Percentiles rank a stretch among this genome's conserved stretches.
Evolutionary conservation across 139 green algal species (phyloP).

Genomic region (Zygnema circumcarinatum): DNA sequence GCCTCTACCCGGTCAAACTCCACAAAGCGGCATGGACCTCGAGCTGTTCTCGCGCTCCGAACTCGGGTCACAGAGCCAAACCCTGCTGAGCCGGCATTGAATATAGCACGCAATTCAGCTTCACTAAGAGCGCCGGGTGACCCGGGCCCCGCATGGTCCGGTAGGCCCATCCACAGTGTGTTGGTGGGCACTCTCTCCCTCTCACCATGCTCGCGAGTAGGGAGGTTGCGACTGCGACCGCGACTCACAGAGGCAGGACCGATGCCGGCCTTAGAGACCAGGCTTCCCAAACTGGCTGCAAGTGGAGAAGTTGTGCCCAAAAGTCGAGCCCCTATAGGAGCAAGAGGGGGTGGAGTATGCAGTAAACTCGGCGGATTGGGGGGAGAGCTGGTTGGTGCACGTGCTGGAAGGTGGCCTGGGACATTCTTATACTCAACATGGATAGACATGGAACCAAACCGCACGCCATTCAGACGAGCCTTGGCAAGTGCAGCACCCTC

Average conservation of each 20-base stretch:
- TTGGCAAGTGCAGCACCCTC: slow-evolving; percentile 35
- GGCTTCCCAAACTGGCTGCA: slow-evolving; percentile 2
- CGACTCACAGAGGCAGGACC: not conserved
- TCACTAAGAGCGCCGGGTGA: slow-evolving; percentile 18
- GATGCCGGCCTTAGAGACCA: not conserved
- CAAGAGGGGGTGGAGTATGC: not conserved
- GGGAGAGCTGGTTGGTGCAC: slow-evolving; percentile 10
- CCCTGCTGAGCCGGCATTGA: slow-evolving; percentile 9
- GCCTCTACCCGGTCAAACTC: slow-evolving; percentile 57
- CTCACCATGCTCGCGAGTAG: slow-evolving; percentile 1
- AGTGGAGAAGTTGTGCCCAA: not conserved
- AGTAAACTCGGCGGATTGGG: slow-evolving; percentile 2
- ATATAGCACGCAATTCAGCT: slow-evolving; percentile 40
- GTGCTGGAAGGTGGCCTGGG: slow-evolving; percentile 10
- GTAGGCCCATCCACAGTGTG: slow-evolving; percentile 54
- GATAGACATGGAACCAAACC: slow-evolving; percentile 35
- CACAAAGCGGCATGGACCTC: slow-evolving; percentile 49
- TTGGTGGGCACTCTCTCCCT: slow-evolving; percentile 45
- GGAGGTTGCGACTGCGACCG: not conserved
- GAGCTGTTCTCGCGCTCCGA: slow-evolving; percentile 19
- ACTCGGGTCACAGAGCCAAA: slow-evolving; percentile 32
- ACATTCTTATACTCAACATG: slow-evolving; percentile 40
- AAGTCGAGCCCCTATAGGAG: not conserved
- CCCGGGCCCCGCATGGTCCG: slow-evolving; percentile 8
- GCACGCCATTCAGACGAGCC: slow-evolving; percentile 29